phyloP scores from a whole-genome alignment of 1,139 yeast genomes.

The Pichia sp. region DNA sequence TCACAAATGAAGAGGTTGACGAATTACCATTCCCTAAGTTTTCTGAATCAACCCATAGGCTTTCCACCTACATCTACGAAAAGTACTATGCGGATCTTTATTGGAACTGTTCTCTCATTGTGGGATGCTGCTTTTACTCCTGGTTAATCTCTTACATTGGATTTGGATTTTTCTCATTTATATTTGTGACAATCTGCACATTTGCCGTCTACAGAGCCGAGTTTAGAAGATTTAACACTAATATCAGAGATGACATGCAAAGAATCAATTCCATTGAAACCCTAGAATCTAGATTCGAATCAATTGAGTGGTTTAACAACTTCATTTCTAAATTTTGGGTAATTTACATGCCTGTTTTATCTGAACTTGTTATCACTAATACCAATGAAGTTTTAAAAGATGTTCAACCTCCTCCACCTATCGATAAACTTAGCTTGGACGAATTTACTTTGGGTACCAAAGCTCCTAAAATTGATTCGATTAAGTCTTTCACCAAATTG shows the following conservation, averaged over 20 bases:
- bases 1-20: conserved; percentile 13
- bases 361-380: conserved; percentile 63
- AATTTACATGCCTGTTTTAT: conserved; percentile 76
- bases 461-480: conserved; percentile 65
- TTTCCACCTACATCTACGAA: conserved; percentile 58
- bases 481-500: conserved; percentile 61
- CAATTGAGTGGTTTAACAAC: conserved; percentile 74
- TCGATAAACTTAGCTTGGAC: conserved; percentile 61
- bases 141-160: conserved; percentile 54
- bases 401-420: conserved; percentile 76
- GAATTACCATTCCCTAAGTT: conserved; percentile 12
- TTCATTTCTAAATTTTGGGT: conserved; percentile 78
- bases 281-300: conserved; percentile 54
- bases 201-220: conserved; percentile 63
- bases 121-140: conserved; percentile 66
- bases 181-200: conserved; percentile 50
- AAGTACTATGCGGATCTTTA: conserved; percentile 66
- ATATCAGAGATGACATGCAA: conserved; percentile 65
- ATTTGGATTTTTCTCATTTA: conserved; percentile 48
- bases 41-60: conserved; percentile 10
- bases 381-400: conserved; percentile 61
- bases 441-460: conserved; percentile 75
- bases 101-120: conserved; percentile 53
- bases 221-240: conserved; percentile 63
- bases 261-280: conserved; percentile 53